Evolutionary conservation across 1,139 yeast species (phyloP), one percentile per base, ranked within the genome.

Genomic region (Nakaseomyces sp.): DNA sequence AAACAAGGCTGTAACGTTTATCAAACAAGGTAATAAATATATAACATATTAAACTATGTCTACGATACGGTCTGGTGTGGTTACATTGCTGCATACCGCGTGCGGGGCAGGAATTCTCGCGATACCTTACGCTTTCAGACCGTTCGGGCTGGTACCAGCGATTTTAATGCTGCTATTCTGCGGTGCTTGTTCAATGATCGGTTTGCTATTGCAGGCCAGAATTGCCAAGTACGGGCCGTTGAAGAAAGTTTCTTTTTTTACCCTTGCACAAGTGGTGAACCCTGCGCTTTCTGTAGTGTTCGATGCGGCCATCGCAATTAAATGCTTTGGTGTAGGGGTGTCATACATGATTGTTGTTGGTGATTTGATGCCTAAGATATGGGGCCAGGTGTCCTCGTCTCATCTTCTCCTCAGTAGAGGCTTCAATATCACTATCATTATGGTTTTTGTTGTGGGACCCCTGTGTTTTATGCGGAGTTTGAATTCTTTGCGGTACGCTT

Each of bases 271-370:
- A 45, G 74, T 85, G 45, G 84, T 96, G 0, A 88, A 87, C 58
- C 97, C 97, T 0, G 69, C 74, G n/a, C 67, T 88, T 36, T 78
- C 94, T 1, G 81, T 88, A 28, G 64, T 86, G 29, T 89, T 89
- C 66, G 97, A 89, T 64, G 59, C 81, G n/a, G 94, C 95, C 15
- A 88, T 89, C 60, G 88, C 91, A 19, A 69, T 88, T 46, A 95
- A 89, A 63, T 85, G 95, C 66, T 89, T 85, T 66, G 98, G 98
- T 13, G 96, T 88, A 5, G 91, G 93, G 2, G 77, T 91, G 12
- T 80, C 93, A 44, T 91, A 93, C 56, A 67, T 91, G 50, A 93
- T 91, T 36, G 77, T 91, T 47, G 79, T 88, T 47, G 97, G 96
- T 10, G 96, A 89, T 58, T 70, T 91, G 50, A 81, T 89, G 78